Conservation (phyloP, 2,329 filamentous ascomycete genomes). For the Arachnomyces sp. region DNA sequence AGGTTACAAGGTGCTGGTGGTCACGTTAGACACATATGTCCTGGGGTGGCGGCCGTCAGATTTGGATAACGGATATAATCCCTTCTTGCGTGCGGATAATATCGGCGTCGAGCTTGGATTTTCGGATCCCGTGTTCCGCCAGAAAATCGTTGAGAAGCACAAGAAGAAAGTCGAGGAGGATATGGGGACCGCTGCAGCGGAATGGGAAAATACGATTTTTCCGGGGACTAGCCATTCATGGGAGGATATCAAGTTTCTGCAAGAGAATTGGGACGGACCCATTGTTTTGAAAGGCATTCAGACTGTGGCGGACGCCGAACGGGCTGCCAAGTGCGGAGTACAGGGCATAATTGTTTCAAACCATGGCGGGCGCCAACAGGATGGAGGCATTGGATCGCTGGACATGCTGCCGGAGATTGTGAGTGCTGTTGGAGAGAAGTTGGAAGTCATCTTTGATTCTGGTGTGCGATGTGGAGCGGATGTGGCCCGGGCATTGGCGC, state of each 20-base stretch:
- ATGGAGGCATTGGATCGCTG: constrained; percentile 38
- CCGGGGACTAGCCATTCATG: constrained; percentile 49
- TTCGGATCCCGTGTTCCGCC: constrained; percentile 61
- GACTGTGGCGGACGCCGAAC: constrained; percentile 37
- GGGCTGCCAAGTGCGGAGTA: constrained; percentile 36
- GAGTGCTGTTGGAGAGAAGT: constrained; percentile 25
- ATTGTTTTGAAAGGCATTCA: constrained; percentile 55
- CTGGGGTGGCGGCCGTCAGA: constrained; percentile 62
- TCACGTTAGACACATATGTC: constrained; percentile 64
- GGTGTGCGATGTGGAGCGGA: constrained; percentile 41
- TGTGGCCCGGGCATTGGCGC: constrained; percentile 41
- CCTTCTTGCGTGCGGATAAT: constrained; percentile 19
- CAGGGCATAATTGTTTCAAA: constrained; percentile 37
- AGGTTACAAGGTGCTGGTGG: constrained; percentile 59
- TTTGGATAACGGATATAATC: constrained; percentile 44
- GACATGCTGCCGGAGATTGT: constrained; percentile 51
- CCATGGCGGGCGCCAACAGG: constrained; percentile 43
- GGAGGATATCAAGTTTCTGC: constrained; percentile 52
- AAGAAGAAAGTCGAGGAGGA: constrained; percentile 30
- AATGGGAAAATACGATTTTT: constrained; percentile 45
- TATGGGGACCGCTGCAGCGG: constrained; percentile 37
- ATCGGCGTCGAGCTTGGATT: constrained; percentile 55
- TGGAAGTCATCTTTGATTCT: constrained; percentile 41
- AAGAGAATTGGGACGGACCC: constrained; percentile 53
- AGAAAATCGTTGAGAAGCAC: constrained; percentile 41